Conservation (phyloP, 805 yeast genomes). For the Candida khao-thaluensis region DNA sequence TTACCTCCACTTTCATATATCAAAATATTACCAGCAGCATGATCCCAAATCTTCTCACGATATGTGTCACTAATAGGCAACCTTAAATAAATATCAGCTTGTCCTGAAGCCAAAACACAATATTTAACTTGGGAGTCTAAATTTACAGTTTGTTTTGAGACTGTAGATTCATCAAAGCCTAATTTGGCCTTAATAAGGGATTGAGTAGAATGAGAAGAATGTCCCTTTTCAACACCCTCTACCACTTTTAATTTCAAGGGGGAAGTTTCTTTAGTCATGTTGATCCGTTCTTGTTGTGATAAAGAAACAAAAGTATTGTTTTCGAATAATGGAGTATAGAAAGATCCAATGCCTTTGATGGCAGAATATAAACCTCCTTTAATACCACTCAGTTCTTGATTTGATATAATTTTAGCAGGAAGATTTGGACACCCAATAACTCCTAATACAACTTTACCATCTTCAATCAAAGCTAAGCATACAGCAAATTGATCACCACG, state of each 20-base stretch:
- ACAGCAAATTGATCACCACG: constrained; percentile 97
- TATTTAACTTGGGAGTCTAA: constrained; percentile 96
- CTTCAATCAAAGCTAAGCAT: constrained; percentile 84
- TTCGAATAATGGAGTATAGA: constrained; percentile 43
- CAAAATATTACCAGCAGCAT: constrained; percentile 90
- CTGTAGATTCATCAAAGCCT: constrained; percentile 48
- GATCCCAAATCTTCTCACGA: constrained; percentile 98
- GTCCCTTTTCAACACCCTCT: constrained; percentile 95
- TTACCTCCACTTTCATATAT: constrained; percentile 88
- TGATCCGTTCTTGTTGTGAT: constrained; percentile 37
- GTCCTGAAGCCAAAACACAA: constrained; percentile 86
- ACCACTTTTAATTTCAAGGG: constrained; percentile 62
- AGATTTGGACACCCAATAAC: constrained; percentile 96
- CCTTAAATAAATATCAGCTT: constrained; percentile 88
- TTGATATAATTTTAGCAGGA: constrained; percentile 47
- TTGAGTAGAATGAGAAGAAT: constrained; percentile 89
- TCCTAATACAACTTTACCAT: constrained; percentile 83
- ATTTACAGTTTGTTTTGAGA: constrained; percentile 61
- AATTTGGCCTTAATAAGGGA: constrained; percentile 64
- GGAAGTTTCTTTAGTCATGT: constrained; percentile 49
- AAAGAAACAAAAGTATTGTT: constrained; percentile 34
- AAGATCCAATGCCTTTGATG: constrained; percentile 66
- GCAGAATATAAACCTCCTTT: constrained; percentile 79
- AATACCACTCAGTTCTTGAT: constrained; percentile 30
- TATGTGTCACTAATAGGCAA: constrained; percentile 75